Evolutionary conservation across 768 basidiomycete genomes (phyloP).

Genomic region (Tricholoma hemisulphureum): DNA sequence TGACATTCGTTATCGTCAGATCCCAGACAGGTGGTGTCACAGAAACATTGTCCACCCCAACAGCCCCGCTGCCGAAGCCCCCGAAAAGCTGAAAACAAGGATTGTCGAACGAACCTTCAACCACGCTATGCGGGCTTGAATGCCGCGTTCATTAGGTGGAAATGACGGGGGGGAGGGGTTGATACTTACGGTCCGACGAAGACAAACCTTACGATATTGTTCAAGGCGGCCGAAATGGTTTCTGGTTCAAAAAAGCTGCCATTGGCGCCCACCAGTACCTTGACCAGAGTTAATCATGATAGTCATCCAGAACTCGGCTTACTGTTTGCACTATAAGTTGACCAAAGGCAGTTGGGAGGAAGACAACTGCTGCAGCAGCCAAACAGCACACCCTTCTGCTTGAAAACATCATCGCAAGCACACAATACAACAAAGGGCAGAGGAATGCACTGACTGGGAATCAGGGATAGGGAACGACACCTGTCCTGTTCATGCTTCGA

Average conservation of each 20-base stretch:
- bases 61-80: constrained; percentile 41
- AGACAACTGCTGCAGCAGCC: not conserved
- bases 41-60: constrained; percentile 21
- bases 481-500: not conserved
- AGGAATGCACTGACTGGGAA: not conserved
- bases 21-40: constrained; percentile 31
- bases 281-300: not conserved
- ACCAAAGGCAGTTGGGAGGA: not conserved
- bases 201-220: constrained; percentile 32
- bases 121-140: constrained; percentile 38
- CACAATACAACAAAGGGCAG: not conserved
- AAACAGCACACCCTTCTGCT: not conserved
- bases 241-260: not conserved
- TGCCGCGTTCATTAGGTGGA: not conserved
- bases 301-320: not conserved
- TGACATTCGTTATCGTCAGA: constrained; percentile 33
- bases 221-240: not conserved
- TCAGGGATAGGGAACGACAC: not conserved
- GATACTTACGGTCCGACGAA: constrained; percentile 36
- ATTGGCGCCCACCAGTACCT: not conserved
- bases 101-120: constrained; percentile 33
- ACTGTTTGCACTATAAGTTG: not conserved
- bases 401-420: not conserved
- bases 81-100: constrained; percentile 40
- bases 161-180: not conserved